Percentiles rank a stretch among this genome's conserved stretches.
Conservation (phyloP, 169 alveolate species). For the Sarcocystis neurona region DNA sequence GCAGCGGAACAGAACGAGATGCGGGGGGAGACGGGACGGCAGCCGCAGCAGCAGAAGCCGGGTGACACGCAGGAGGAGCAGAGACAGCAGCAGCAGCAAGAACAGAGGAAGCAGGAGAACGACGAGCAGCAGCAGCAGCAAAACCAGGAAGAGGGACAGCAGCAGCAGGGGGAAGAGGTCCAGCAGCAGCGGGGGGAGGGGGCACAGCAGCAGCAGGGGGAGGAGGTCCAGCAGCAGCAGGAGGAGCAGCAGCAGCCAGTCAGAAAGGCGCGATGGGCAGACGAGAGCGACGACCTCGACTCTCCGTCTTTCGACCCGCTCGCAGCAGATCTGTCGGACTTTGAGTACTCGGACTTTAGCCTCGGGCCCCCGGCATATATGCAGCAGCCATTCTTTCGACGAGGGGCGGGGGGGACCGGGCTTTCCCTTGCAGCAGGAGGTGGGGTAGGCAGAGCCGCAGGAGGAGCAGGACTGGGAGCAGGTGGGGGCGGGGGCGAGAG, state of each 20-base stretch:
- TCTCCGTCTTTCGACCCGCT: slow-evolving; percentile 60
- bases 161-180: not conserved
- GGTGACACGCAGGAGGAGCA: not conserved
- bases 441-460: too few species aligned
- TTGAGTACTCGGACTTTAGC: not conserved
- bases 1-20: not conserved
- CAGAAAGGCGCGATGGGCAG: slow-evolving; percentile 61
- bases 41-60: not conserved
- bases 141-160: not conserved
- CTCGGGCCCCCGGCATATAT: not conserved
- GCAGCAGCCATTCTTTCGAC: too few species aligned
- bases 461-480: too few species aligned
- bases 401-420: not conserved
- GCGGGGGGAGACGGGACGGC: not conserved
- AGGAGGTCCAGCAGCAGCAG: slow-evolving; percentile 1
- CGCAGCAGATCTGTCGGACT: slow-evolving; percentile 11
- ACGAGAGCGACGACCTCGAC: slow-evolving; percentile 58
- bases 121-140: not conserved
- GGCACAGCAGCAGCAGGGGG: slow-evolving; percentile 26
- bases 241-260: slow-evolving; percentile 6
- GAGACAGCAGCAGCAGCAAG: not conserved
- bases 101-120: not conserved
- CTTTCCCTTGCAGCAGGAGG: not conserved
- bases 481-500: too few species aligned
- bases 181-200: not conserved